Percentiles rank a stretch among this genome's conserved stretches.
These are phyloP conservation scores for Alternaria incomplexa DNA, from an alignment of 2,329 filamentous ascomycete genomes.

Conservation along the genomic window DNA sequence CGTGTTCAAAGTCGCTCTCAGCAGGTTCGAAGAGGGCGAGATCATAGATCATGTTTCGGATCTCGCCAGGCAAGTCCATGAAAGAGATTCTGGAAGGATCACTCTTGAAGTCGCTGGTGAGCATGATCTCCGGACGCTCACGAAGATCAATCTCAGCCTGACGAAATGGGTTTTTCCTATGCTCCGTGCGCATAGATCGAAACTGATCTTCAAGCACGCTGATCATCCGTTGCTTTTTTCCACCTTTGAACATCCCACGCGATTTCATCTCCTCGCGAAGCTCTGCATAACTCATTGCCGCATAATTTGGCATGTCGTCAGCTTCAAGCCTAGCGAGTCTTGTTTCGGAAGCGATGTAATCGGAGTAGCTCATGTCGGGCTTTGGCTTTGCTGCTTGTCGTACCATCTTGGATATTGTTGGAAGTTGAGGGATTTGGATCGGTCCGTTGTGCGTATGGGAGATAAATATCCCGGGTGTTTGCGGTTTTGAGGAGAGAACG, in stretches of 20 bases:
- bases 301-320: not conserved
- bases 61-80: not conserved
- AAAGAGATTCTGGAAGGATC: not conserved
- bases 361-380: not conserved
- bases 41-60: not conserved
- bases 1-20: not conserved
- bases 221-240: not conserved
- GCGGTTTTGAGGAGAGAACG: not conserved
- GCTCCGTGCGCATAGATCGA: not conserved
- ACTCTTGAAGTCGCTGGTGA: not conserved
- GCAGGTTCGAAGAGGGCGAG: not conserved
- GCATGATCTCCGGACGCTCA: not conserved
- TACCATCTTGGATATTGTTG: not conserved
- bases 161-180: not conserved
- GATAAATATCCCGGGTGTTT: not conserved
- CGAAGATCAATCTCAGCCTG: not conserved
- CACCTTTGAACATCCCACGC: not conserved
- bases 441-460: not conserved
- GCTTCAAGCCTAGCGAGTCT: not conserved
- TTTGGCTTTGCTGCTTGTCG: not conserved
- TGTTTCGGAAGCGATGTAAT: not conserved
- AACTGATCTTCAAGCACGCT: not conserved
- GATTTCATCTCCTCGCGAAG: not conserved
- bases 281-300: not conserved
- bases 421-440: fast-evolving